Conservation (phyloP, 73 alveolate genomes). For the Tetrahymena elliotti region DNA sequence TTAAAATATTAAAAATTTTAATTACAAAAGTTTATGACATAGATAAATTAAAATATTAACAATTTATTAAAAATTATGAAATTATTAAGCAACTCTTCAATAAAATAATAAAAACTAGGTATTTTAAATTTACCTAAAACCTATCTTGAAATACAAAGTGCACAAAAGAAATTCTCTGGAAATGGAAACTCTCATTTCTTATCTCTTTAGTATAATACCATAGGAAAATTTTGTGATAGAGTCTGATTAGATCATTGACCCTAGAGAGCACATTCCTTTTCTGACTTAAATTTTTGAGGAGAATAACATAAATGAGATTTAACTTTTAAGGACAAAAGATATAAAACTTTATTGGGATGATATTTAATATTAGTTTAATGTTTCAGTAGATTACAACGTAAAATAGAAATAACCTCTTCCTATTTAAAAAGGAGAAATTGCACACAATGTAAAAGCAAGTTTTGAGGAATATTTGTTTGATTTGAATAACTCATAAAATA, state of each 20-base stretch:
- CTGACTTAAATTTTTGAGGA: background rate
- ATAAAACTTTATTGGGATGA: background rate
- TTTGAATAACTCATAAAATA: background rate
- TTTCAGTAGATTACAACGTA: background rate
- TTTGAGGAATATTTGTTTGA: background rate
- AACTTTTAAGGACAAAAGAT: background rate
- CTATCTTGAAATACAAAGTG: background rate
- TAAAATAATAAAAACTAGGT: background rate
- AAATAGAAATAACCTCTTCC: background rate
- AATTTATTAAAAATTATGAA: too few relatives aligned
- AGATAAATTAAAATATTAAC: too few relatives aligned
- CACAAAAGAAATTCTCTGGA: background rate
- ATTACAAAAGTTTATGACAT: too few relatives aligned
- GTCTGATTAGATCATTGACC: background rate
- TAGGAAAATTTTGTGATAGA: background rate
- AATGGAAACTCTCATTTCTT: background rate
- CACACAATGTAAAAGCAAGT: background rate
- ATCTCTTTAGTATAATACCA: background rate
- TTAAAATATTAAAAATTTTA: too few relatives aligned
- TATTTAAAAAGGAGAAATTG: background rate
- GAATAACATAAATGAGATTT: background rate
- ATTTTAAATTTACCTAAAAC: background rate
- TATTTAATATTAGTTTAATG: background rate
- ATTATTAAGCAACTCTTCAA: background rate
- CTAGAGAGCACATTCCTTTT: background rate